Percentiles rank a stretch among this genome's conserved stretches.
Evolutionary conservation across 306 rosid genomes (phyloP).

Genomic region (Quercus berberidifolia): DNA sequence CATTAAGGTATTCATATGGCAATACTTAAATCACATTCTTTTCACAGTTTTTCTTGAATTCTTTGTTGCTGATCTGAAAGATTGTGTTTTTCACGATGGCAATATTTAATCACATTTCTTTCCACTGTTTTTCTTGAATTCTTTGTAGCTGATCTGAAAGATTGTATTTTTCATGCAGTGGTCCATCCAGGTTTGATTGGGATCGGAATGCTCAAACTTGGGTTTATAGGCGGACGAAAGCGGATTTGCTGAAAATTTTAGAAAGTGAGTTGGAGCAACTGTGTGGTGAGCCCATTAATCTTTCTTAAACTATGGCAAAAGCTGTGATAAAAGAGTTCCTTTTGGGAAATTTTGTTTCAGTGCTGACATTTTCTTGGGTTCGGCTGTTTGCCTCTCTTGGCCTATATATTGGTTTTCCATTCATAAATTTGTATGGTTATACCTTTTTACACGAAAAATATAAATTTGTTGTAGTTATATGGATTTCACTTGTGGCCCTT

Average conservation of each 20-base stretch:
- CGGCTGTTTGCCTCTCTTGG: neutral
- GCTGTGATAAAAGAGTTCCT: neutral
- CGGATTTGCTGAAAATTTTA: constrained; percentile 43
- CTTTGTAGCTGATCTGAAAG: neutral
- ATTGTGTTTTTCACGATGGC: constrained; percentile 19
- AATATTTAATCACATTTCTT: neutral
- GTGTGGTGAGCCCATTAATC: constrained; percentile 66
- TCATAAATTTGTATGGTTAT: neutral
- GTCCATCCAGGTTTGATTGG: constrained; percentile 92
- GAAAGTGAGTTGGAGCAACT: constrained; percentile 64
- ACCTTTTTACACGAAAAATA: neutral
- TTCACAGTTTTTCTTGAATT: neutral
- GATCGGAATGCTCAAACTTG: constrained; percentile 60
- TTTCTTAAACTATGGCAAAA: constrained; percentile 33
- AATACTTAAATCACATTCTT: neutral
- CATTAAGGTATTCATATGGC: neutral
- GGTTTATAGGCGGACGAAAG: constrained; percentile 80
- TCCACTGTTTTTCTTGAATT: neutral
- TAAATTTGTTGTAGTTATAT: neutral
- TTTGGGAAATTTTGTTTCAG: neutral
- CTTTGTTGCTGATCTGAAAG: neutral
- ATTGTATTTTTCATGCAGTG: constrained; percentile 47
- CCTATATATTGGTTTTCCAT: neutral
- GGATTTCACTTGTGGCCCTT: neutral
- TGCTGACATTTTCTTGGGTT: neutral